phyloP scores from a whole-genome alignment of 176 grass and related monocot species.

The Calamus simplicifolius region DNA sequence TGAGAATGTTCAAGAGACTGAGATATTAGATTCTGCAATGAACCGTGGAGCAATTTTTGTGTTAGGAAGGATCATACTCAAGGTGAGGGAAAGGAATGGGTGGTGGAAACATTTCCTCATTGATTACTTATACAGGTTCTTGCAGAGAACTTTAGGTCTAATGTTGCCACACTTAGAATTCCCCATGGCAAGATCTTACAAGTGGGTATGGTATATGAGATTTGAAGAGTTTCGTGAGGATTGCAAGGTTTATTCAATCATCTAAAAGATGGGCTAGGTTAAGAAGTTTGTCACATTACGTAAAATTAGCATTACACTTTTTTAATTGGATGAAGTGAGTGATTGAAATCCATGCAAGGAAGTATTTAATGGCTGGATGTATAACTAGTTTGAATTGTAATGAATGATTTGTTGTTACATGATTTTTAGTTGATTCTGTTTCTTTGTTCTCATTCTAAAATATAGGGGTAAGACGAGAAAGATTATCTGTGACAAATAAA shows the following conservation, averaged over 20 bases:
- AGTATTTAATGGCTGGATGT: no score
- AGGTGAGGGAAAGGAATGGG: constrained; percentile 26
- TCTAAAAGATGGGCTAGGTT: no score
- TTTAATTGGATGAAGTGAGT: no score
- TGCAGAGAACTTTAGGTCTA: constrained; percentile 88
- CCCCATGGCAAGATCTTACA: constrained; percentile 53
- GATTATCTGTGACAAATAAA: no score
- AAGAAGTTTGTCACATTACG: no score
- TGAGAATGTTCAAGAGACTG: constrained; percentile 24
- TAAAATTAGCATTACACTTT: no score
- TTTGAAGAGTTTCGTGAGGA: constrained; percentile 24
- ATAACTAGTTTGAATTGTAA: not conserved
- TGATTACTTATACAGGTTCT: constrained; percentile 48
- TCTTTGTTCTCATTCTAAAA: no score
- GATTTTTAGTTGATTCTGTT: no score
- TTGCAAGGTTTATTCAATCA: no score
- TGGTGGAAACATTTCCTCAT: constrained; percentile 37
- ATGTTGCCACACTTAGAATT: constrained; percentile 47
- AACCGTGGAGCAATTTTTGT: constrained; percentile 55
- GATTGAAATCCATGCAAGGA: no score
- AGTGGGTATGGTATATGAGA: constrained; percentile 68
- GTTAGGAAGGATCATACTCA: constrained; percentile 57
- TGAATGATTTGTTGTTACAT: no score
- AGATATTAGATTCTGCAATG: constrained; percentile 36
- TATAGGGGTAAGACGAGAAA: no score